These are phyloP conservation scores for Hemerocallis citrina DNA, from an alignment of 106 monocot genomes.

Conservation along the genomic window DNA sequence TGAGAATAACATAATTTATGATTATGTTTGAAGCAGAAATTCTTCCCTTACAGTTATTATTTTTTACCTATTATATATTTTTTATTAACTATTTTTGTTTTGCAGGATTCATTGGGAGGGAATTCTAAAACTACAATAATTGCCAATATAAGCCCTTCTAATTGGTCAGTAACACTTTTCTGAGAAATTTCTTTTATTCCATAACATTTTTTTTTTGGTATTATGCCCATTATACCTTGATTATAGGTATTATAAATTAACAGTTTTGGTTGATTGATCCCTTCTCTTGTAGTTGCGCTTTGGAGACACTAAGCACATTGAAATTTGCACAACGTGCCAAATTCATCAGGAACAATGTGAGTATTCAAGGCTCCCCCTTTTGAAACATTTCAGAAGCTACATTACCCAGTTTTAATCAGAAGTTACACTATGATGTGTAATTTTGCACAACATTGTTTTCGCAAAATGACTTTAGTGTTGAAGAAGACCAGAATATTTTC, in stretches of 20 bases:
- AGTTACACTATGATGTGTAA: no score
- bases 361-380: not conserved
- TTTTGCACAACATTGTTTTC: not conserved
- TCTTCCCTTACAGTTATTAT: no score
- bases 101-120: conserved; percentile 94
- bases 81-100: conserved; percentile 1
- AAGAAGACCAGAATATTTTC: not conserved
- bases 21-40: no score
- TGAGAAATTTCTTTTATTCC: not conserved
- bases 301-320: conserved; percentile 92
- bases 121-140: conserved; percentile 96
- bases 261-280: not conserved
- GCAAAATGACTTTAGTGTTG: not conserved
- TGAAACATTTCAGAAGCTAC: not conserved
- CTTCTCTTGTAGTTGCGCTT: conserved; percentile 45
- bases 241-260: not conserved
- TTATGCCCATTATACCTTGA: no score
- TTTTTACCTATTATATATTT: no score
- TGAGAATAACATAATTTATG: no score
- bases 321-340: conserved; percentile 98
- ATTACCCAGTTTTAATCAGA: no score
- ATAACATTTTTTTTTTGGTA: conserved; percentile 6
- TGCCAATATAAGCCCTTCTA: conserved; percentile 99
- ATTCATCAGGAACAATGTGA: conserved; percentile 90
- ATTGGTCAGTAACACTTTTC: conserved; percentile 46